These are phyloP conservation scores for Phoma sp. DNA, from an alignment of 2,329 filamentous ascomycete species.

Conservation along the genomic window DNA sequence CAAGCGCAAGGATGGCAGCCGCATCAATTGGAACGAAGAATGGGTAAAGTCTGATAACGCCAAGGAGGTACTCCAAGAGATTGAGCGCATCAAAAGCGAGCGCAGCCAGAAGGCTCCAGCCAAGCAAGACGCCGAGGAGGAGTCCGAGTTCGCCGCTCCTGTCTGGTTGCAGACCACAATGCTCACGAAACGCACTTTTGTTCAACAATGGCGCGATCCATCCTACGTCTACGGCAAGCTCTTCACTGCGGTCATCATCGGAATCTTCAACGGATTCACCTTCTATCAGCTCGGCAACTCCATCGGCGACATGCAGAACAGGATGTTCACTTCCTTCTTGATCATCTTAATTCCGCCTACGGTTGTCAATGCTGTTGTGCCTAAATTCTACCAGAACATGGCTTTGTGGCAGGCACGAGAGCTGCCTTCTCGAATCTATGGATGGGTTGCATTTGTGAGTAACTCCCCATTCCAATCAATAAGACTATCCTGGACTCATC, in stretches of 20 bases:
- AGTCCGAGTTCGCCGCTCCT: constrained; percentile 70
- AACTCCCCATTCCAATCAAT: not conserved
- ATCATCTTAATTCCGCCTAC: constrained; percentile 67
- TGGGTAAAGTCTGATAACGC: constrained; percentile 72
- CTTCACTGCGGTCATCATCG: constrained; percentile 73
- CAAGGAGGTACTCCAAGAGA: constrained; percentile 66
- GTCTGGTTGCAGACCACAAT: constrained; percentile 67
- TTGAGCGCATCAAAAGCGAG: constrained; percentile 66
- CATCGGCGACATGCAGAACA: constrained; percentile 74
- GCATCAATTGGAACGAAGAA: constrained; percentile 75
- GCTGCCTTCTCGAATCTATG: constrained; percentile 76
- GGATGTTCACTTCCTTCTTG: constrained; percentile 76
- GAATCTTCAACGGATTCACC: constrained; percentile 81
- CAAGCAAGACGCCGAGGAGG: constrained; percentile 19
- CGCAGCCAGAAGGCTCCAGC: constrained; percentile 57
- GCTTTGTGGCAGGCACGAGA: constrained; percentile 76
- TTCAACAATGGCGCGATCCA: constrained; percentile 77
- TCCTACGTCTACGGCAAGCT: constrained; percentile 80
- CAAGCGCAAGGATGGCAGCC: constrained; percentile 60
- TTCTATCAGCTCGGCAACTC: constrained; percentile 73
- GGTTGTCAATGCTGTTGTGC: constrained; percentile 74
- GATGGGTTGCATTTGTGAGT: constrained; percentile 71
- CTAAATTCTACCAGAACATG: constrained; percentile 79
- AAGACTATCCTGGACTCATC: not conserved
- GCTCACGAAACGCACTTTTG: constrained; percentile 73